Conservation (phyloP, 495 filamentous ascomycete species). For the Aspergillus sclerotiicarbonarius region DNA sequence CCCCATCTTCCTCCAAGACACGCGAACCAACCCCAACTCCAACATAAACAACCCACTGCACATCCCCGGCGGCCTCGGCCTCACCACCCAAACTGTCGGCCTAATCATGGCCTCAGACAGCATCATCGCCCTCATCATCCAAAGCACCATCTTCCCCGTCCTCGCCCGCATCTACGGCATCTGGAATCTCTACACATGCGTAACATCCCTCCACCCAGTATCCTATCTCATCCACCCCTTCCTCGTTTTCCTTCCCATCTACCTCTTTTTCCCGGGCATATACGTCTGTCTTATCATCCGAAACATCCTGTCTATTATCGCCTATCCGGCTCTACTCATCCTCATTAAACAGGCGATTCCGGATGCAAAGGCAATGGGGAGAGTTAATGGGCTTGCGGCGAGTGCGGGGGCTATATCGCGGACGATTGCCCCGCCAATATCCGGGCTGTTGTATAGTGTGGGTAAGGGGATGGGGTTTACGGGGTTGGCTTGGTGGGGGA, state of each 20-base stretch:
- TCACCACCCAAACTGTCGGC: neutral
- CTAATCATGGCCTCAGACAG: neutral
- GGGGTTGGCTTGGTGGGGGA: neutral
- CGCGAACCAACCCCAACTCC: no score
- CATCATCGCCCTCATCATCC: neutral
- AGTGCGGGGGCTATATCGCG: neutral
- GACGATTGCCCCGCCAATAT: neutral
- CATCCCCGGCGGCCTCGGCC: neutral
- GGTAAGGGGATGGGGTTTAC: neutral
- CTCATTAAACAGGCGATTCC: neutral
- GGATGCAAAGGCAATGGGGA: neutral
- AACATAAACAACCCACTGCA: neutral
- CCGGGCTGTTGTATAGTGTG: neutral
- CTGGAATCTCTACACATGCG: neutral
- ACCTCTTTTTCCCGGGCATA: neutral
- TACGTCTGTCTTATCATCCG: neutral
- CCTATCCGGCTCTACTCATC: neutral
- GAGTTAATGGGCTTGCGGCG: neutral
- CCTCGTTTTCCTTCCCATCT: neutral
- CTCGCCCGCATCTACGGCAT: neutral
- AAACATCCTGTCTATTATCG: neutral
- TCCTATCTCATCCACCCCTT: neutral
- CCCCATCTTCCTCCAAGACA: neutral
- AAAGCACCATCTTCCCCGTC: neutral
- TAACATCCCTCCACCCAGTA: neutral